Evolutionary conservation across 306 rosid genomes (phyloP), one percentile per base, ranked within the genome.

Genomic region (Medicago lupulina): DNA sequence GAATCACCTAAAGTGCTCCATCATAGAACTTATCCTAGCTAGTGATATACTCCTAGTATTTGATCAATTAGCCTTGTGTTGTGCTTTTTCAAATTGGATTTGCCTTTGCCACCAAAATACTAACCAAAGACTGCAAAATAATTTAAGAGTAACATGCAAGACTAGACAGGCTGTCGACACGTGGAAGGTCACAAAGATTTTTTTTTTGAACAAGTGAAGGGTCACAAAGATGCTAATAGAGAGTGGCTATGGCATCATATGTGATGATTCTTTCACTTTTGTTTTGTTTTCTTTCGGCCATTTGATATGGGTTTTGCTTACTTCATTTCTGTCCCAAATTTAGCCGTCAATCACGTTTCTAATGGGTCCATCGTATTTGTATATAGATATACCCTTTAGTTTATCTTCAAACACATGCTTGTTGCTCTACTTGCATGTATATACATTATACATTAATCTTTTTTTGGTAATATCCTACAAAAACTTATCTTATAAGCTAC

Each of bases 301-400:
- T 60, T 60, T 70, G 61, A 46, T 50, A 17, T 70, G 60, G 51
- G 17, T 81, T 62, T 46, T 25, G 19, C 47, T 8, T 82, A 44
- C 73, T 39, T 59, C 63, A 65, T 71, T 76, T 77, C 21, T 66
- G 71, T 75, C 76, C 76, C 82, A 66, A 67, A 28, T 67, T 46
- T 2, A 55, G 85, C 81, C 83, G 83, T 78, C 83, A 81, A 81
- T 84, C 83, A 81, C 88, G 88, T 78, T 77, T 62, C 78, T 44
- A 38, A 60, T 74, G 80, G 85, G 76, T 18, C 80, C 77, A 11
- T 2, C 3, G 58, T 71, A 28, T 43, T 11, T 59, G n/a, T n/a
- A 21, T 21, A 21, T 21, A 21, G 23, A 13, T 13, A 50, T 50
- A 50, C 19, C 28, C 43, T 31, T 23, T 75, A 28, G 5, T 50